Conservation (phyloP, 345 rosid genomes). For the Turnera subulata region DNA sequence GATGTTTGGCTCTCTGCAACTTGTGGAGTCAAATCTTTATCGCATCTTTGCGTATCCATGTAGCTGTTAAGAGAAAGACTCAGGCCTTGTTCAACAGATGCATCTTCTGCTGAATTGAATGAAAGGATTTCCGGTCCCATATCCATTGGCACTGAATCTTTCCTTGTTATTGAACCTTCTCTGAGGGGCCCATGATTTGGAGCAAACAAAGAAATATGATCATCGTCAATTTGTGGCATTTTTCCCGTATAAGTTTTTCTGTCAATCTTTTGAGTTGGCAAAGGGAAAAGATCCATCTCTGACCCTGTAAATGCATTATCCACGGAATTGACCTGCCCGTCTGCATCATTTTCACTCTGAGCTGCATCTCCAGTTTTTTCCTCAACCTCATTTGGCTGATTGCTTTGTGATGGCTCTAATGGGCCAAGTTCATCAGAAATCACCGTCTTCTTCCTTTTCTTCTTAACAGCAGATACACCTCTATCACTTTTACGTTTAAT, state of each 20-base stretch:
- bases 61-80: slow-evolving; percentile 40
- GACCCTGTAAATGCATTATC: slow-evolving; percentile 24
- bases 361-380: slow-evolving; percentile 25
- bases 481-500: slow-evolving; percentile 35
- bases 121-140: slow-evolving; percentile 21
- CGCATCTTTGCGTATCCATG: slow-evolving; percentile 33
- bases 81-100: slow-evolving; percentile 34
- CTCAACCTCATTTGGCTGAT: slow-evolving; percentile 30
- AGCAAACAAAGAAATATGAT: slow-evolving; percentile 29
- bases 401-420: slow-evolving; percentile 27
- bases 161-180: slow-evolving; percentile 30
- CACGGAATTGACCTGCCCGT: slow-evolving; percentile 19
- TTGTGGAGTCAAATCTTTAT: slow-evolving; percentile 27
- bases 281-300: slow-evolving; percentile 34
- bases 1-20: slow-evolving; percentile 19
- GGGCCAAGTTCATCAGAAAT: slow-evolving; percentile 35
- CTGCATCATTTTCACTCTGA: slow-evolving; percentile 19
- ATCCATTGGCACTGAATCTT: slow-evolving; percentile 25
- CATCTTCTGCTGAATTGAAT: slow-evolving; percentile 30
- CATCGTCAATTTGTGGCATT: slow-evolving; percentile 31
- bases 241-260: slow-evolving; percentile 43
- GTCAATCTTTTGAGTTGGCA: slow-evolving; percentile 39
- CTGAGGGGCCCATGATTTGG: slow-evolving; percentile 25
- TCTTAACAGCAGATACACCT: slow-evolving; percentile 38
- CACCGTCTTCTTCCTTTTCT: slow-evolving; percentile 42